A percentile compares a stretch with the other conserved stretches of the same genome.
These are phyloP conservation scores for Starmerella sp. DNA, from an alignment of 805 yeast species.

Conservation along the genomic window DNA sequence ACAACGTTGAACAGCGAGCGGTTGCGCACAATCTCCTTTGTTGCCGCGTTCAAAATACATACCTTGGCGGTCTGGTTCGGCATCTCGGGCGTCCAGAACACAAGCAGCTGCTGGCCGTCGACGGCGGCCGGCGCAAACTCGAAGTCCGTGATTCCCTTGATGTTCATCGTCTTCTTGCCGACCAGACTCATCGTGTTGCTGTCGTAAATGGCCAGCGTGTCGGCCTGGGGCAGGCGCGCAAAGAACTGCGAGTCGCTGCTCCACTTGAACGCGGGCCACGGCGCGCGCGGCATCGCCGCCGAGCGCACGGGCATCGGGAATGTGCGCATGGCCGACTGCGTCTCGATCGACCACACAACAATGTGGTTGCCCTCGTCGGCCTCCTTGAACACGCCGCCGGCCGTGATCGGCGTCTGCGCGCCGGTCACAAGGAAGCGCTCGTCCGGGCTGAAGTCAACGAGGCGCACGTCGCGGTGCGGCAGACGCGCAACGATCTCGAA, in stretches of 20 bases:
- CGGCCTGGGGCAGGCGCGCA: conserved; percentile 87
- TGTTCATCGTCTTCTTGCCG: conserved; percentile 74
- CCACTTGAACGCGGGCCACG: conserved; percentile 98
- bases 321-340: conserved; percentile 76
- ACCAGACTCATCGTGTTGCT: conserved; percentile 63
- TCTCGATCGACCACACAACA: conserved; percentile 80
- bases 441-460: conserved; percentile 83
- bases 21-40: conserved; percentile 74
- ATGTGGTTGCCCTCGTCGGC: conserved; percentile 87
- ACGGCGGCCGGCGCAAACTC: conserved; percentile 92
- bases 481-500: conserved; percentile 66
- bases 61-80: conserved; percentile 91
- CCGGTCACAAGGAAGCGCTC: conserved; percentile 84
- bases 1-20: conserved; percentile 90
- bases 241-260: conserved; percentile 83
- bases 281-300: conserved; percentile 37
- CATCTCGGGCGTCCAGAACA: conserved; percentile 96
- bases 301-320: conserved; percentile 49
- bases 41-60: conserved; percentile 75
- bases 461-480: conserved; percentile 78
- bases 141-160: conserved; percentile 78
- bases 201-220: conserved; percentile 80
- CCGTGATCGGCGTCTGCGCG: conserved; percentile 74
- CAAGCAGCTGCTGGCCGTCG: conserved; percentile 51
- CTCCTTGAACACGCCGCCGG: conserved; percentile 68